A percentile compares a stretch with the other conserved stretches of the same genome.
These are phyloP conservation scores for Tylopilus intermedius DNA, from an alignment of 768 basidiomycete genomes.

Conservation along the genomic window DNA sequence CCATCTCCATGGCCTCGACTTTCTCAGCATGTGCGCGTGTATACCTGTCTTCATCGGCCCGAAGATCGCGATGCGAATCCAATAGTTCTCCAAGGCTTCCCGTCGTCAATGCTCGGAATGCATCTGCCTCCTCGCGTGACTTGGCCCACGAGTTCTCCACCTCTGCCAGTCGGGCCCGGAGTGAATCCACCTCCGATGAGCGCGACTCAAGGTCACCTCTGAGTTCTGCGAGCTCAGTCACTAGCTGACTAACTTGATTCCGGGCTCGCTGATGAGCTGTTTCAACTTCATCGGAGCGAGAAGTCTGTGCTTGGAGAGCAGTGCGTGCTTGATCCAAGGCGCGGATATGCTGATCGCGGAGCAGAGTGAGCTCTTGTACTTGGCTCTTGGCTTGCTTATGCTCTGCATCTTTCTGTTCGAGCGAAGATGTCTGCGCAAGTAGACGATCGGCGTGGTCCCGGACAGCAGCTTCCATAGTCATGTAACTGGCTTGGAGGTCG, in stretches of 20 bases:
- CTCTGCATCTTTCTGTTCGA: slow-evolving; percentile 80
- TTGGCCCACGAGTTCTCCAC: slow-evolving; percentile 90
- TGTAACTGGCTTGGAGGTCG: slow-evolving; percentile 63
- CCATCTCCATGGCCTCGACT: slow-evolving; percentile 72
- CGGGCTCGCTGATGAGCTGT: slow-evolving; percentile 64
- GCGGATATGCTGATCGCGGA: slow-evolving; percentile 80
- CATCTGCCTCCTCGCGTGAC: slow-evolving; percentile 90
- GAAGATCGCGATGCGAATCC: slow-evolving; percentile 81
- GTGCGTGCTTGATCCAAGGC: slow-evolving; percentile 81
- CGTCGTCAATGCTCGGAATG: slow-evolving; percentile 81
- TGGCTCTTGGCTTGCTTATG: slow-evolving; percentile 56
- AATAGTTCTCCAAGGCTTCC: slow-evolving; percentile 80
- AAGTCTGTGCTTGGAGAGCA: slow-evolving; percentile 71
- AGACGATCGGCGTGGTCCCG: slow-evolving; percentile 76
- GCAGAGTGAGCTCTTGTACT: slow-evolving; percentile 63
- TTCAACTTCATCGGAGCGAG: slow-evolving; percentile 77
- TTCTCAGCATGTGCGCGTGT: slow-evolving; percentile 78
- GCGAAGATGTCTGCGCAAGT: slow-evolving; percentile 63
- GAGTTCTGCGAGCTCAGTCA: slow-evolving; percentile 72
- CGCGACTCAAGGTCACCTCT: slow-evolving; percentile 77
- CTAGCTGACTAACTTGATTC: slow-evolving; percentile 64
- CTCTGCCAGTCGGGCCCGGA: slow-evolving; percentile 62
- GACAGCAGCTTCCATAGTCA: slow-evolving; percentile 54
- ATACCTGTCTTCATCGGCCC: slow-evolving; percentile 76
- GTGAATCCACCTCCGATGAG: slow-evolving; percentile 66